Evolutionary conservation across 2,329 filamentous ascomycete species (phyloP).

Genomic region (Fusarium armeniacum): DNA sequence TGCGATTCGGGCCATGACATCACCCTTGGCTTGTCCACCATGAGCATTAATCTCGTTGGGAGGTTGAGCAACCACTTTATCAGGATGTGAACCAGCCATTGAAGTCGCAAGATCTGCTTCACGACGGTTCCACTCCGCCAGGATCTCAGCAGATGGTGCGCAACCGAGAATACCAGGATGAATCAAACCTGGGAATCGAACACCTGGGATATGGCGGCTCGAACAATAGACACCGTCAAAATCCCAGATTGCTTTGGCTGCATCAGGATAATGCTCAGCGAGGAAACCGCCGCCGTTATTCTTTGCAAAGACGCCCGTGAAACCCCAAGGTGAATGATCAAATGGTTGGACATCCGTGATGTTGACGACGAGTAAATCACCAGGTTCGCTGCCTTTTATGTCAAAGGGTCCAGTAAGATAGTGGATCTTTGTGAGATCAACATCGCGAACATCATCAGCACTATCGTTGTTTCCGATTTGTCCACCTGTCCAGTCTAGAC

Average conservation of each 20-base stretch:
- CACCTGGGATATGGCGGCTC: slow-evolving; percentile 86
- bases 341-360: slow-evolving; percentile 95
- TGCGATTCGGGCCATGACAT: slow-evolving; percentile 75
- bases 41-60: slow-evolving; percentile 81
- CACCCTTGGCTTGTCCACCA: slow-evolving; percentile 73
- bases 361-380: slow-evolving; percentile 87
- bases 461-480: slow-evolving; percentile 91
- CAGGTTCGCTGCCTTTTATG: slow-evolving; percentile 84
- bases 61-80: slow-evolving; percentile 75
- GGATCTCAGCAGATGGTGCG: slow-evolving; percentile 82
- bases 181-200: slow-evolving; percentile 89
- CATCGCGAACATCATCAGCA: slow-evolving; percentile 88
- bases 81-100: slow-evolving; percentile 72
- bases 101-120: slow-evolving; percentile 84
- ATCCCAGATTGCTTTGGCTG: slow-evolving; percentile 73
- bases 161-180: slow-evolving; percentile 94
- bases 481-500: slow-evolving; percentile 85
- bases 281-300: slow-evolving; percentile 90
- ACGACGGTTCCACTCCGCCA: slow-evolving; percentile 85
- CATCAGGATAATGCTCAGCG: slow-evolving; percentile 86
- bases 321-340: slow-evolving; percentile 88
- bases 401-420: slow-evolving; percentile 93
- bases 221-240: slow-evolving; percentile 77
- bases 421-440: slow-evolving; percentile 87
- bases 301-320: slow-evolving; percentile 84